Base-by-base conservation (phyloP, 352 stramenopile genomes). In the Aphanomyces euteiches region DNA sequence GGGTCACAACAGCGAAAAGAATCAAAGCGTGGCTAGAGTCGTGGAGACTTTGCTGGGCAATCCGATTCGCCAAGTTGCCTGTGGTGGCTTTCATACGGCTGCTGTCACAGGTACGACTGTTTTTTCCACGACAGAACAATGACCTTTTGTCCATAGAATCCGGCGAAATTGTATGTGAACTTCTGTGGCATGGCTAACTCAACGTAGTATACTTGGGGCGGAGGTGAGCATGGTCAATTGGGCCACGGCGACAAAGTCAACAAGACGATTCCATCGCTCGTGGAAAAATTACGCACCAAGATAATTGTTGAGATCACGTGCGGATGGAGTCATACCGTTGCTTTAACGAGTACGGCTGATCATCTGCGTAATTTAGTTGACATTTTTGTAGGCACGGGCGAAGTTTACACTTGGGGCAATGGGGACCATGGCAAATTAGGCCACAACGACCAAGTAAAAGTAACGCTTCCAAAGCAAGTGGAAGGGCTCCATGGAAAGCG, bases 221-320 rank as follows among this genome's bases (percentile, higher is more conserved):
- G 88, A 36, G 87, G 89, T 1, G 92, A 98, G 69, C 95, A 98
- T 72, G 93, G 93, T 5, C 94, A 98, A 75, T 83, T 99, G n/a
- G 96, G 96, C 28, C 96, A 99, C 60, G 96, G 96, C 19, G 95
- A 98, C 77, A 97, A 98, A 74, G 90, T 98, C 56, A 98, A 98
- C 77, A 96, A 96, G 79, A 91, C 96, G 28, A 87, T 91, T 45
- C 93, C 95, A 15, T 98, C 95, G 13, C 75, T 96, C 21, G 90
- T 98, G 1, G 83, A 97, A 58, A 93, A 82, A 34, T 74, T 98
- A 4, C 87, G 87, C 56, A 85, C 92, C 54, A 85, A 96, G 50
- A 78, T 97, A 45, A 79, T 98, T 15, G 82, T 97, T 37, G 90
- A 98, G 80, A 96, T 98, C 74, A 98, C 93, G 7, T 98, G 96